Base-by-base conservation (phyloP, 1,284 basidiomycete genomes). In the Papiliotrema nemorosa region DNA sequence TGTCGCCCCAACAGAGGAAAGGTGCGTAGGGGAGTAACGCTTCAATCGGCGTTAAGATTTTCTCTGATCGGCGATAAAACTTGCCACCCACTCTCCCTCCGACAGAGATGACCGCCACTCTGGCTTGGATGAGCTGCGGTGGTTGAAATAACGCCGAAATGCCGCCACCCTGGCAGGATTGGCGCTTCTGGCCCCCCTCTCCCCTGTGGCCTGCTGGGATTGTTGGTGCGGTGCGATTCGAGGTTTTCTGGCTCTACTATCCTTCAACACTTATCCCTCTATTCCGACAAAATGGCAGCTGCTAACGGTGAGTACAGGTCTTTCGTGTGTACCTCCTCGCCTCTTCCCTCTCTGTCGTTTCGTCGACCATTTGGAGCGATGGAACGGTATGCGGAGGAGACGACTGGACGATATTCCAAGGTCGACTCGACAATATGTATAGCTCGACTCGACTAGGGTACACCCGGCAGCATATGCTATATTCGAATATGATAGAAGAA, bases 271-370 rank as follows among this genome's bases (percentile, higher is more conserved):
- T 27, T 36, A 49, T 49, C 35, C 39, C 27, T 20, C 31, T 37
- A 46, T 39, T 48, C 45, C 50, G 47, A 47, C 44, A 67, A 65
- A 67, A 67, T 67, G 65, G 63, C 65, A 57, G 60, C 65, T 55
- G 53, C 63, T 52, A 60, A 54, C 35, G 65, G 65, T 67, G 52
- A 65, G 65, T 67, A 14, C 13, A 16, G 34, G 31, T 46, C 41
- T 14, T 20, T 16, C 29, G 14, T 20, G 16, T 12, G 33, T 16
- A 16, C n/a, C 41, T 29, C 41, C 38, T 14, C 38, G n/a, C 12
- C 9, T 29, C 25, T 24, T 31, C 41, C 14, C 22, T 18, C 10
- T 33, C 31, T 9, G 16, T 16, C 31, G 31, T 10, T 16, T 9
- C 31, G 9, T 16, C 31, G 31, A 33, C 31, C 31, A 33, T 33